phyloP scores from a whole-genome alignment of 2,329 filamentous ascomycete genomes.

The Lasiodiplodia theobromae region DNA sequence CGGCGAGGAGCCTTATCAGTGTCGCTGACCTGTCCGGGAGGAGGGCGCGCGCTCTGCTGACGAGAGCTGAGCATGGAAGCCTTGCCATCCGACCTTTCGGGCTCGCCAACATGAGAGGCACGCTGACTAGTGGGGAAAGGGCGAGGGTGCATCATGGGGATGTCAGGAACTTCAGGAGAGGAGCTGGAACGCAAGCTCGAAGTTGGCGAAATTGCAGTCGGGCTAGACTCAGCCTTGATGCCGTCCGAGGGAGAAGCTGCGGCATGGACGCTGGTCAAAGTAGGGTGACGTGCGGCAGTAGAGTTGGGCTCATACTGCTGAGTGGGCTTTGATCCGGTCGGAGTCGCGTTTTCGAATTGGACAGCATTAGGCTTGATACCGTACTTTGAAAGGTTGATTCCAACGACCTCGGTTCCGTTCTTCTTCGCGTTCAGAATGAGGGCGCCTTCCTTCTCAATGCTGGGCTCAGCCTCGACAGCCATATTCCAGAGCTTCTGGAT shows the following conservation, averaged over 20 bases:
- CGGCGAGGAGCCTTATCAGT: neutral
- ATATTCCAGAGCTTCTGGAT: neutral
- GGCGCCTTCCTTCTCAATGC: conserved; percentile 3
- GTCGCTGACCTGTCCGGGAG: neutral
- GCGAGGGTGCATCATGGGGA: neutral
- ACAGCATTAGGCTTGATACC: neutral
- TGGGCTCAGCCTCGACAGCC: neutral
- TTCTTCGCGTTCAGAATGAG: neutral
- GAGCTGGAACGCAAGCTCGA: conserved; percentile 1
- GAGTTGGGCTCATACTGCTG: neutral
- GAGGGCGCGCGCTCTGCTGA: neutral
- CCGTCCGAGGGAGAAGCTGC: neutral
- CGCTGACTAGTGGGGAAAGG: neutral
- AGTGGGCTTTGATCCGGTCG: too few relatives aligned
- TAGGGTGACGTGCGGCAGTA: neutral
- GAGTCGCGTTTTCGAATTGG: neutral
- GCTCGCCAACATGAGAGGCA: neutral
- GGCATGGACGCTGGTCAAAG: neutral
- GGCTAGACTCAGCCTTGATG: neutral
- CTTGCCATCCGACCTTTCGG: neutral
- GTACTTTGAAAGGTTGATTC: neutral
- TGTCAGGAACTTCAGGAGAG: neutral
- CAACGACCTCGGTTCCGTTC: neutral
- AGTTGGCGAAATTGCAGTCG: neutral
- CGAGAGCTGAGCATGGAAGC: neutral